Conservation (phyloP, 257 asterid species). For the Primulina tabacum region DNA sequence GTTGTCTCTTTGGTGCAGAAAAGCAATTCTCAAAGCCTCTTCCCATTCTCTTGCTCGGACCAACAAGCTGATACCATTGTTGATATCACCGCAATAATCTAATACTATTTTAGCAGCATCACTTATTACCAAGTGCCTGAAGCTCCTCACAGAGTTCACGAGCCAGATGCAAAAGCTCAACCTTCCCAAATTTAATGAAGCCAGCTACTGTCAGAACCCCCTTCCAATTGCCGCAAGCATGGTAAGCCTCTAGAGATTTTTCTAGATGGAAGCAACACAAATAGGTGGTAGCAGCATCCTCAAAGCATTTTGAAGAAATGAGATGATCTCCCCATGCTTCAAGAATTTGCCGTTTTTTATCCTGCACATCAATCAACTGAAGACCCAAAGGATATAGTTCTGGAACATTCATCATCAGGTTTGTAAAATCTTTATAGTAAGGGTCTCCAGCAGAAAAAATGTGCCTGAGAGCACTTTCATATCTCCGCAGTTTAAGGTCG, state of each 20-base stretch:
- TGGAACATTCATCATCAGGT: constrained; percentile 70
- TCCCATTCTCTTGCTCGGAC: constrained; percentile 91
- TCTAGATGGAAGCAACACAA: constrained; percentile 71
- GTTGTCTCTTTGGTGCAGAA: constrained; percentile 70
- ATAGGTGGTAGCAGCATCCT: constrained; percentile 84
- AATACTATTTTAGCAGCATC: constrained; percentile 88
- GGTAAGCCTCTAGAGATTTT: constrained; percentile 85
- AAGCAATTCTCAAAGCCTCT: constrained; percentile 83
- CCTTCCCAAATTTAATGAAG: constrained; percentile 65
- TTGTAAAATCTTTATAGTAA: constrained; percentile 63
- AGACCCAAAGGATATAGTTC: constrained; percentile 80
- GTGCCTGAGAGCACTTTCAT: constrained; percentile 77
- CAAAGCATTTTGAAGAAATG: constrained; percentile 58
- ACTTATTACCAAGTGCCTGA: constrained; percentile 81
- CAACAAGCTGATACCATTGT: constrained; percentile 54
- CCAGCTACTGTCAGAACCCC: constrained; percentile 89
- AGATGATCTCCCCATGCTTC: constrained; percentile 98
- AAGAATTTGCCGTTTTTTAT: constrained; percentile 59
- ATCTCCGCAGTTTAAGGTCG: constrained; percentile 77
- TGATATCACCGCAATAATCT: constrained; percentile 82
- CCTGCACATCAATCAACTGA: constrained; percentile 55
- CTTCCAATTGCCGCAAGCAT: constrained; percentile 84
- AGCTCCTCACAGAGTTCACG: constrained; percentile 89
- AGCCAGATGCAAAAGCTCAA: constrained; percentile 71
- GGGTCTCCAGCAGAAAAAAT: constrained; percentile 80